Base-by-base conservation (phyloP, 2,329 filamentous ascomycete genomes). In the Botryosphaeria agaves region DNA sequence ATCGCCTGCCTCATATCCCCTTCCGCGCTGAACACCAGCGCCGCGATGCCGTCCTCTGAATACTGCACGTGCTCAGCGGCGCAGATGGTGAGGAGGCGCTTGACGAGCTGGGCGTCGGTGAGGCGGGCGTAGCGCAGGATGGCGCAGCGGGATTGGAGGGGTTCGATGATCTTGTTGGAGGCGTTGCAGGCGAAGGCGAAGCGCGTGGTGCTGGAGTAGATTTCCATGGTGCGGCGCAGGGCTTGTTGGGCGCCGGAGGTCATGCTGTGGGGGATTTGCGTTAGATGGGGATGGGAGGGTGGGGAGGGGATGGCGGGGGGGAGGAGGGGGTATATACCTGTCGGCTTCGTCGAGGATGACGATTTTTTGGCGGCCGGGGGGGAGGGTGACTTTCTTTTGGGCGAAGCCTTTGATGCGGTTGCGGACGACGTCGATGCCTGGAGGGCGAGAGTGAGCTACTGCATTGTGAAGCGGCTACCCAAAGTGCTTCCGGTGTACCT, bases 111-210 rank as follows among this genome's bases (percentile, higher is more conserved):
- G 8, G 72, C 76, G 49, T 98, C 89, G 2, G 87, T 94, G 40
- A 98, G 66, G 33, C 87, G 77, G 18, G 85, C 76, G 55, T 94
- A 98, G 35, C 89, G 77, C 32, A 98, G 69, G 49, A 98, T 95
- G 14, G 89, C 89, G 52, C 89, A 98, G 45, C 89, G 74, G 12
- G 85, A 94, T 55, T 98, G 89, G 30, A 98, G 65, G n/a, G 89
- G 89, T 55, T 98, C 89, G 53, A 98, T 98, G 50, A 98, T 95
- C 59, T 95, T 98, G 62, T 95, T 98, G 38, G 80, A 89, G 61
- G 93, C 83, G 54, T 98, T 98, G 64, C 89, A 98, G 2, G 89
- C 89, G 47, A 98, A 98, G 0, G 89, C 89, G 48, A 98, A 98
- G 34, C 89, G 72, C 2, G 89, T 98, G 2, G 89, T 98, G 38